Base-by-base conservation (phyloP, 2,329 filamentous ascomycete species). In the Fusarium bactridioides region DNA sequence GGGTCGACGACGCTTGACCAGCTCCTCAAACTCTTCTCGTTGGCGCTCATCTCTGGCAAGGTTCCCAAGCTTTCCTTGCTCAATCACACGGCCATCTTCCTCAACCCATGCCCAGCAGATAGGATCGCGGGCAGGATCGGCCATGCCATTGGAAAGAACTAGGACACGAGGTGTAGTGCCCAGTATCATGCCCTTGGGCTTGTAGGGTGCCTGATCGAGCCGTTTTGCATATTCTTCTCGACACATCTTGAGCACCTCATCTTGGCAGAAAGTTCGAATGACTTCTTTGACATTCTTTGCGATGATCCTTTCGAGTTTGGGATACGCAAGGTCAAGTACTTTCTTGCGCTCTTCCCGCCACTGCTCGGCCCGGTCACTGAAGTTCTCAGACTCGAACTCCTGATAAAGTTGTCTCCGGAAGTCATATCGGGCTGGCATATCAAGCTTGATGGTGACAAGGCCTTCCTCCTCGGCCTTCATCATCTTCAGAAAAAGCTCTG, bases 381-480 rank as follows among this genome's bases (percentile, higher is more conserved):
- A 96, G 82, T 97, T 97, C 81, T 99, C 96, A 1, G 95, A 98
- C 70, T 94, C 92, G 70, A 99, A 97, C 76, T 96, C 92, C 53
- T 89, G 87, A 78, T 94, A 92, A 9, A 99, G 87, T 59, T 92
- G 90, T 56, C 90, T 89, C 64, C 91, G 91, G 84, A 97, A 95
- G 38, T 92, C 88, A 11, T 91, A 89, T 75, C 93, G 91, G 61
- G 92, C 90, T 76, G 94, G 90, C 80, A 98, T 88, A 19, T 88
- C 89, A 23, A 98, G 89, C 74, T 90, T 91, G 61, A 99, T 93
- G 66, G 97, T 94, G 19, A 99, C 88, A 3, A 99, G 85, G 5
- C 95, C 95, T 80, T 99, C 96, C 77, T 96, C 93, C 81, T 99
- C 96, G 4, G 96, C 96, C 80, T 94, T 97, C 81, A 98, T 90